A percentile compares a stretch with the other conserved stretches of the same genome.
Conservation (phyloP, 176 grass and related monocot genomes). For the Pontederia paniculata region DNA sequence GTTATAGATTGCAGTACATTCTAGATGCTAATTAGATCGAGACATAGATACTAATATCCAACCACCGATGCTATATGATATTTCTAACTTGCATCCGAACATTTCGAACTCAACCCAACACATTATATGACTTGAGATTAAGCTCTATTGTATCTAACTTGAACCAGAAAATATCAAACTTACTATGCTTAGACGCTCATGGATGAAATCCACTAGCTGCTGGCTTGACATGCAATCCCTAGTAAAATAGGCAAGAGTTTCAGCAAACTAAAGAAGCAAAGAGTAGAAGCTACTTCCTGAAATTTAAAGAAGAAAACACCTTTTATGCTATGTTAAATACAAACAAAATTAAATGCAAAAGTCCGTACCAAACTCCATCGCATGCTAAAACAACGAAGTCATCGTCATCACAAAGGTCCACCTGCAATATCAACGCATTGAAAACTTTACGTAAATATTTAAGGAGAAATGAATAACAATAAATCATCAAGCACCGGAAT, state of each 20-base stretch:
- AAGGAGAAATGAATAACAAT: no score
- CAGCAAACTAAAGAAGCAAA: background rate
- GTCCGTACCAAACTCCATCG: constrained; percentile 78
- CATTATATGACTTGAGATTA: background rate
- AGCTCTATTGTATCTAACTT: background rate
- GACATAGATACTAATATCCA: no score
- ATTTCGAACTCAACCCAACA: no score
- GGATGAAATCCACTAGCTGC: constrained; percentile 73
- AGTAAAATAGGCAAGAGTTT: background rate
- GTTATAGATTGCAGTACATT: no score
- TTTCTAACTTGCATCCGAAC: background rate
- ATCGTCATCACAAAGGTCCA: constrained; percentile 80
- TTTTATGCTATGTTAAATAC: background rate
- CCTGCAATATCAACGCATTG: constrained; percentile 23
- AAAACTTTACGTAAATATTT: no score
- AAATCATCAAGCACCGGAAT: no score
- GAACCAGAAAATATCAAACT: constrained; percentile 14
- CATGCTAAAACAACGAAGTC: constrained; percentile 89
- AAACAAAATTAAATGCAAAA: background rate
- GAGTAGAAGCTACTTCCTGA: background rate
- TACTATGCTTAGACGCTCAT: constrained; percentile 56
- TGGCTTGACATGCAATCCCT: constrained; percentile 93
- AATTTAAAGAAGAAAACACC: background rate
- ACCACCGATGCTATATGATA: no score
- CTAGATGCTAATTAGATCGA: no score